Evolutionary conservation across 352 stramenopile species (phyloP).

Genomic region (Phytophthora tubulina): DNA sequence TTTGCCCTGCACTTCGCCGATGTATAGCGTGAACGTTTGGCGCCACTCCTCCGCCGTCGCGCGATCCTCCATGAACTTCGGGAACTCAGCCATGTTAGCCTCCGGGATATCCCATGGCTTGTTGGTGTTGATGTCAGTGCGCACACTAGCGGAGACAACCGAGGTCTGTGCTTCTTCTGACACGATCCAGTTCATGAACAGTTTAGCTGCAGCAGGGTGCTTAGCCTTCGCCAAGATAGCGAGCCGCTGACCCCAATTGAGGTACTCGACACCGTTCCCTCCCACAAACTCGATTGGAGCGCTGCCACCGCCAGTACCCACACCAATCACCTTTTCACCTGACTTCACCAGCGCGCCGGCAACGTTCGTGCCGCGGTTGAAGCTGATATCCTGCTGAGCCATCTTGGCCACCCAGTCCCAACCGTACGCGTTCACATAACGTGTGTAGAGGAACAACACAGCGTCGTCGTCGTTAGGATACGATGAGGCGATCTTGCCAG

Average conservation of each 20-base stretch:
- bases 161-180: conserved; percentile 48
- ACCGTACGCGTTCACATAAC: conserved; percentile 64
- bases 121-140: conserved; percentile 48
- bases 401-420: conserved; percentile 60
- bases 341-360: conserved; percentile 30
- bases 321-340: conserved; percentile 43
- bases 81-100: conserved; percentile 46
- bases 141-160: conserved; percentile 36
- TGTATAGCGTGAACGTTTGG: conserved; percentile 62
- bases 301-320: conserved; percentile 12
- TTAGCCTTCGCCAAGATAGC: conserved; percentile 67
- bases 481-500: conserved; percentile 50
- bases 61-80: conserved; percentile 60
- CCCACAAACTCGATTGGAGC: neutral
- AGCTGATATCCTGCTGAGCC: conserved; percentile 46
- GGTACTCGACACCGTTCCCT: conserved; percentile 31
- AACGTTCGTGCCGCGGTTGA: conserved; percentile 46
- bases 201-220: conserved; percentile 59
- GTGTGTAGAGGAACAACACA: conserved; percentile 53
- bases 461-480: conserved; percentile 66
- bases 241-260: conserved; percentile 62
- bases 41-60: conserved; percentile 48
- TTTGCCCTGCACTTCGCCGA: conserved; percentile 54
- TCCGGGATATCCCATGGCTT: conserved; percentile 48
- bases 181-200: conserved; percentile 67